Evolutionary conservation across 306 rosid genomes (phyloP), one percentile per base, ranked within the genome.

Genomic region (Fagus crenata): DNA sequence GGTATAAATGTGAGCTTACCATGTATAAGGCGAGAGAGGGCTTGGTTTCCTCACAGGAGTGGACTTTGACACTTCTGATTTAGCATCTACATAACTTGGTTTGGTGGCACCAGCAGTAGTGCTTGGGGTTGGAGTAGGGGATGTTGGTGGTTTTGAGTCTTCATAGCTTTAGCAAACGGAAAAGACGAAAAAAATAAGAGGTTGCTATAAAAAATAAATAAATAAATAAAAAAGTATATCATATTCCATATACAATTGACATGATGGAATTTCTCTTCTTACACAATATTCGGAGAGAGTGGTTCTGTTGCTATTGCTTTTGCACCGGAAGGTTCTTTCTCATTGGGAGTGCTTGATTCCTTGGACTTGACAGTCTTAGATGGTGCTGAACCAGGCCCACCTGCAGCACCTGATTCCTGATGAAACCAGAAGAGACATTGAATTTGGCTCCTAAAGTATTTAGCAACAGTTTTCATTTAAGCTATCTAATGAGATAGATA

Each of bases 231-330:
- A 13, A 12, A 42, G 37, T 69, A 74, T 32, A 58, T 43, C 36
- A 72, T 3, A 76, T 77, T 31, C 72, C 42, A 69, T 41, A 59
- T 58, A 41, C 58, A 18, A 61, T 33, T 37, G 63, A 60, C 43
- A 78, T 35, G 15, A 75, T 36, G 51, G 13, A 69, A 53, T 71
- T 37, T 68, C 55, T 75, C 56, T 55, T 75, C 95, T 85, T 86
- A 91, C 97, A 40, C 89, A 22, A 72, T 80, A 79, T 85, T 89
- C 49, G 98, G 95, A 78, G 98, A 91, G 78, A 81, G 90, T 40
- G 92, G 69, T 32, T 85, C 84, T 67, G 84, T 61, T 6, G 71
- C 76, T 64, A 43, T 83, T 60, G 78, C 80, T 81, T 78, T 82
- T 61, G 78, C 82, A 76, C 61, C 83, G 49, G 72, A 69, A 56